phyloP scores from a whole-genome alignment of 1,139 yeast species.

The Sugiyamaella grinbergsii region DNA sequence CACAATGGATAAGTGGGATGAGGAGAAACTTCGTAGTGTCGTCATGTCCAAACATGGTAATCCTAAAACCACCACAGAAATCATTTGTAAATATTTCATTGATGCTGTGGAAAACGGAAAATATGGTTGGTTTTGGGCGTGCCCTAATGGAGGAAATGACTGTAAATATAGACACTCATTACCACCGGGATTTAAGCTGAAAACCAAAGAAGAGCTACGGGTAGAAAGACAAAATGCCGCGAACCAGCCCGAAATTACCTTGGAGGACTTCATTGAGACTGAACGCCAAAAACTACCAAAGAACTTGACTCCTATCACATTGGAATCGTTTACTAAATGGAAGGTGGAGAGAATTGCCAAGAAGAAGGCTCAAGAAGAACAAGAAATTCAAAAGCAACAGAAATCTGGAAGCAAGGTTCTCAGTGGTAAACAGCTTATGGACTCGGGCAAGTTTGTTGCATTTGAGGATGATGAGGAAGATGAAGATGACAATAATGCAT shows the following conservation, averaged over 20 bases:
- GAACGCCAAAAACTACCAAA: slow-evolving; percentile 85
- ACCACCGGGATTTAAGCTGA: slow-evolving; percentile 95
- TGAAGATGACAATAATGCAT: slow-evolving; percentile 59
- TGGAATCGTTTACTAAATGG: slow-evolving; percentile 84
- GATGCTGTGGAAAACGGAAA: slow-evolving; percentile 97
- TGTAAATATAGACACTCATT: slow-evolving; percentile 97
- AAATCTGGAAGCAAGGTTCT: slow-evolving; percentile 44
- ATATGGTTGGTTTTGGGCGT: slow-evolving; percentile 99
- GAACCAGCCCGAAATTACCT: slow-evolving; percentile 82
- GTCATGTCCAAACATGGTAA: slow-evolving; percentile 92
- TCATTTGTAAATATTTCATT: slow-evolving; percentile 88
- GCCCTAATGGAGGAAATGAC: slow-evolving; percentile 91
- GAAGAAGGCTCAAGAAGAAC: slow-evolving; percentile 53
- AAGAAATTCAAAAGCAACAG: slow-evolving; percentile 56
- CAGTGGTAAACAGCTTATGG: slow-evolving; percentile 81
- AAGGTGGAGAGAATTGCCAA: slow-evolving; percentile 69
- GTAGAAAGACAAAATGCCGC: slow-evolving; percentile 86
- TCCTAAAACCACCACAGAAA: slow-evolving; percentile 91
- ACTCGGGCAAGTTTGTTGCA: slow-evolving; percentile 59
- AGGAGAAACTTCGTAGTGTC: slow-evolving; percentile 85
- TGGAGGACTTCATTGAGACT: slow-evolving; percentile 93
- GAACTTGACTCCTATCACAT: slow-evolving; percentile 83
- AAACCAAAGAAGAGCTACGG: slow-evolving; percentile 93
- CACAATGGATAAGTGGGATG: slow-evolving; percentile 98
- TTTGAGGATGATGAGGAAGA: slow-evolving; percentile 56